These are phyloP conservation scores for Endotrypanum monterogeii DNA, from an alignment of 208 protist species.

Conservation along the genomic window DNA sequence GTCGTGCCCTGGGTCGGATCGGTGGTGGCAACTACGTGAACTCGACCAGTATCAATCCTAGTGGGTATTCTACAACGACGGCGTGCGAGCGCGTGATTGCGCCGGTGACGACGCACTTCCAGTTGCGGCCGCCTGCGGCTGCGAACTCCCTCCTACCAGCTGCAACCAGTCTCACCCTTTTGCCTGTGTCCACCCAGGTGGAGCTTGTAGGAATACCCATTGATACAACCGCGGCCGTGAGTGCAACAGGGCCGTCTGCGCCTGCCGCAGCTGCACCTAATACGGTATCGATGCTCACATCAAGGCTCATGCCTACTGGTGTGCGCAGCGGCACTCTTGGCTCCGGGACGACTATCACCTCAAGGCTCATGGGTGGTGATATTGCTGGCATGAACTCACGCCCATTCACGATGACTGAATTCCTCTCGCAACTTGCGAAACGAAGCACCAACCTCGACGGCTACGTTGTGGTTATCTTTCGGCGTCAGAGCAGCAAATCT, in stretches of 20 bases:
- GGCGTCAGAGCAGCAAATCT: background rate
- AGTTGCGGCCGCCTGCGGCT: slow-evolving; percentile 13
- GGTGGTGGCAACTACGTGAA: background rate
- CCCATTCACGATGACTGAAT: slow-evolving; percentile 16
- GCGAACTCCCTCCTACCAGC: background rate
- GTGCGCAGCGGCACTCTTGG: background rate
- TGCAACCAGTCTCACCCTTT: background rate
- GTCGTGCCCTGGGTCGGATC: background rate
- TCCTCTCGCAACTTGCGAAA: slow-evolving; percentile 29
- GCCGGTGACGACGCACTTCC: slow-evolving; percentile 24
- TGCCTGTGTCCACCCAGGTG: slow-evolving; percentile 26
- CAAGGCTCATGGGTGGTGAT: background rate
- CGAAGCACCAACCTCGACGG: slow-evolving; percentile 34
- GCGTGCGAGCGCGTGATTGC: slow-evolving; percentile 15
- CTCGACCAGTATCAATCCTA: background rate
- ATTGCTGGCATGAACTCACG: slow-evolving; percentile 2
- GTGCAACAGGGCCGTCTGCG: background rate
- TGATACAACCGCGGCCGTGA: background rate
- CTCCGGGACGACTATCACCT: background rate
- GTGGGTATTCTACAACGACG: slow-evolving; percentile 1
- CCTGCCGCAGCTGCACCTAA: background rate
- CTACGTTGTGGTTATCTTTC: slow-evolving; percentile 33
- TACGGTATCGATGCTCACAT: background rate
- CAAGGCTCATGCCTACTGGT: background rate
- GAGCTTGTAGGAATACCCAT: slow-evolving; percentile 29